Evolutionary conservation across 1,284 basidiomycete genomes (phyloP).

Genomic region (Ustilago nuda): DNA sequence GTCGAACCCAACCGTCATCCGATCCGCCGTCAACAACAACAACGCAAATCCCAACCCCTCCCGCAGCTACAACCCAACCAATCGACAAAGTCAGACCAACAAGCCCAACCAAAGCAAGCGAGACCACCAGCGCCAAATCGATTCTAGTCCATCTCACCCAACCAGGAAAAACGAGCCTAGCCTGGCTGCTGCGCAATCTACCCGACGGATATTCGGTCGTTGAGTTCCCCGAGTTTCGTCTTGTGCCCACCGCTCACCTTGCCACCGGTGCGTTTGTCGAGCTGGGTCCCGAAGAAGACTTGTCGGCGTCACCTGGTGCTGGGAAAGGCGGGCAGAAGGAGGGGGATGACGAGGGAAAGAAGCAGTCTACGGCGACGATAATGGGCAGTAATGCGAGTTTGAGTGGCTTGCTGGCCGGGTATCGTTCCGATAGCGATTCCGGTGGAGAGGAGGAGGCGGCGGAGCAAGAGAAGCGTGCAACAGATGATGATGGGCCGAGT

Average conservation of each 20-base stretch:
- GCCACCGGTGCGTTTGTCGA: too few relatives aligned
- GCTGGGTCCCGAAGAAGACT: neutral
- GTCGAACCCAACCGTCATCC: conserved; percentile 2
- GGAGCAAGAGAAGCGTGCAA: too few relatives aligned
- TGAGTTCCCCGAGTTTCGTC: conserved; percentile 27
- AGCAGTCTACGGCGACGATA: neutral
- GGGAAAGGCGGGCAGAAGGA: neutral
- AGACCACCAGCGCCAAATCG: neutral
- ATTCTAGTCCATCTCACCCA: conserved; percentile 4
- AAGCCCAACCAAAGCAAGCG: neutral
- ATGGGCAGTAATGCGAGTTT: neutral
- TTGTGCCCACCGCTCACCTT: neutral
- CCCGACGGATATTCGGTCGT: conserved; percentile 27
- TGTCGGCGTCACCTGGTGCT: neutral
- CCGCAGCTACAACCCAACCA: neutral
- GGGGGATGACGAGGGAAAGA: neutral
- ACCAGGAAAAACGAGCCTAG: conserved; percentile 11
- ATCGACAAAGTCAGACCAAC: neutral
- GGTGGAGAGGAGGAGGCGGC: neutral
- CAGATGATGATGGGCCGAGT: too few relatives aligned
- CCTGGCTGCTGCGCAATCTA: conserved; percentile 10
- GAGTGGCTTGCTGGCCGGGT: conserved; percentile 13
- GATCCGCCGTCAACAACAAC: neutral
- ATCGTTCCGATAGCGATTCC: conserved; percentile 14
- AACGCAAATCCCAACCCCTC: neutral